A percentile compares a stretch with the other conserved stretches of the same genome.
phyloP scores from a whole-genome alignment of 2,329 filamentous ascomycete species.

The Aciculosporium take region DNA sequence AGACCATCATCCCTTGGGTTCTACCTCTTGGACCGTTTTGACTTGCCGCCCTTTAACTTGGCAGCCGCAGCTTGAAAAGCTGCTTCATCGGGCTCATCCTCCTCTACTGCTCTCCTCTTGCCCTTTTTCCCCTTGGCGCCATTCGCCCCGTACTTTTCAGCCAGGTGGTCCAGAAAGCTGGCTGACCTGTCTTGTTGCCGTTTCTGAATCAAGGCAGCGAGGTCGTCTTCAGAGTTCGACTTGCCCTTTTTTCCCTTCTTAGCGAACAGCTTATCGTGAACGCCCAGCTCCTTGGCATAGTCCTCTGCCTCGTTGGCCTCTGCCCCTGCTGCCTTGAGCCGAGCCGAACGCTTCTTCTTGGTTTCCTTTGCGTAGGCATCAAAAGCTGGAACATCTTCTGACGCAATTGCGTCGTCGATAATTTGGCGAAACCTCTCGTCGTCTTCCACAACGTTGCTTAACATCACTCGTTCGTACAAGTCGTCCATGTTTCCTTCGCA shows the following conservation, averaged over 20 bases:
- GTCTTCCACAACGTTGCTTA: constrained; percentile 70
- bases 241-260: constrained; percentile 32
- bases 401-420: constrained; percentile 66
- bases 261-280: constrained; percentile 55
- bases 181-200: constrained; percentile 49
- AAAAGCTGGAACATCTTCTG: constrained; percentile 51
- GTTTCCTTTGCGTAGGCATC: constrained; percentile 59
- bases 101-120: constrained; percentile 42
- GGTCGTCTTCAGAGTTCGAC: constrained; percentile 32
- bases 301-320: constrained; percentile 63
- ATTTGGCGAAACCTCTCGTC: constrained; percentile 72
- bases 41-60: constrained; percentile 23
- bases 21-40: constrained; percentile 4
- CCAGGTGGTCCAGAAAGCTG: constrained; percentile 57
- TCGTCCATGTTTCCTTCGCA: constrained; percentile 59
- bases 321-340: constrained; percentile 46
- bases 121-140: constrained; percentile 32
- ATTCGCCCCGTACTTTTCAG: constrained; percentile 55
- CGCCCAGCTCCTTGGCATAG: constrained; percentile 58
- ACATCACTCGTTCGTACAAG: constrained; percentile 73
- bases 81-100: constrained; percentile 44
- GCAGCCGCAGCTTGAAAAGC: constrained; percentile 44
- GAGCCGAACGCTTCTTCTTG: constrained; percentile 45
- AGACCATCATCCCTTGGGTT: background rate
- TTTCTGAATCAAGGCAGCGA: constrained; percentile 63